Evolutionary conservation across 2,329 filamentous ascomycete species (phyloP).

Genomic region (Fusarium sp.): DNA sequence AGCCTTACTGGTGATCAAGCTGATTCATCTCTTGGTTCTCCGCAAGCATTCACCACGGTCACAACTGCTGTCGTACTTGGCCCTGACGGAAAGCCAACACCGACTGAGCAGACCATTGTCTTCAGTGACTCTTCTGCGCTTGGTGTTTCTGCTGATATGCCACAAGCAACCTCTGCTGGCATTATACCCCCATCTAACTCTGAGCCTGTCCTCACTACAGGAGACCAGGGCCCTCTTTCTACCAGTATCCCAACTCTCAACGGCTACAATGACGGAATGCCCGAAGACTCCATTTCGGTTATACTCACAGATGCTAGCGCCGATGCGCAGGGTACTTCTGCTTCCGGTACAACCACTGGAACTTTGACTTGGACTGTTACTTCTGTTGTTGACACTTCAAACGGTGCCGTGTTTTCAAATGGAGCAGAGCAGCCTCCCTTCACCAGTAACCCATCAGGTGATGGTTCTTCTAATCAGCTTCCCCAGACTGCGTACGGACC

Average conservation of each 20-base stretch:
- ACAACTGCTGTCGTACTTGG: slow-evolving; percentile 46
- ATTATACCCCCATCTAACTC: slow-evolving; percentile 20
- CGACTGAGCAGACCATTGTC: slow-evolving; percentile 46
- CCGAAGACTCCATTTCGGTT: slow-evolving; percentile 29
- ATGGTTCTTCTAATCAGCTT: slow-evolving; percentile 22
- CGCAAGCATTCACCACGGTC: slow-evolving; percentile 37
- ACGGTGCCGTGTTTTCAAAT: slow-evolving; percentile 31
- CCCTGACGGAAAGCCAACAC: slow-evolving; percentile 44
- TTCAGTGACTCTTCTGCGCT: slow-evolving; percentile 37
- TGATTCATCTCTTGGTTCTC: slow-evolving; percentile 18
- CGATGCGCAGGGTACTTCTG: slow-evolving; percentile 18
- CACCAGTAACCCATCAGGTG: slow-evolving; percentile 21
- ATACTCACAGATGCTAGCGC: slow-evolving; percentile 26
- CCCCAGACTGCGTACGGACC: slow-evolving; percentile 38
- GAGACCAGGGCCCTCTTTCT: not conserved
- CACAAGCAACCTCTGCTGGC: slow-evolving; percentile 27
- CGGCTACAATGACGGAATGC: slow-evolving; percentile 35
- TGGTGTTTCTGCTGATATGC: slow-evolving; percentile 21
- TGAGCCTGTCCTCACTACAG: slow-evolving; percentile 22
- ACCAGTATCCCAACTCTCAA: slow-evolving; percentile 36
- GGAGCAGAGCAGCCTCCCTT: slow-evolving; percentile 22
- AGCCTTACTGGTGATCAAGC: slow-evolving; percentile 10
- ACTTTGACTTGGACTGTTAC: slow-evolving; percentile 38
- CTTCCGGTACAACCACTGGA: slow-evolving; percentile 35
- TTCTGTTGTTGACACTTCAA: slow-evolving; percentile 35